Percentiles rank a stretch among this genome's conserved stretches.
Evolutionary conservation across 495 filamentous ascomycete species (phyloP).

Genomic region (Extremus antarcticus): DNA sequence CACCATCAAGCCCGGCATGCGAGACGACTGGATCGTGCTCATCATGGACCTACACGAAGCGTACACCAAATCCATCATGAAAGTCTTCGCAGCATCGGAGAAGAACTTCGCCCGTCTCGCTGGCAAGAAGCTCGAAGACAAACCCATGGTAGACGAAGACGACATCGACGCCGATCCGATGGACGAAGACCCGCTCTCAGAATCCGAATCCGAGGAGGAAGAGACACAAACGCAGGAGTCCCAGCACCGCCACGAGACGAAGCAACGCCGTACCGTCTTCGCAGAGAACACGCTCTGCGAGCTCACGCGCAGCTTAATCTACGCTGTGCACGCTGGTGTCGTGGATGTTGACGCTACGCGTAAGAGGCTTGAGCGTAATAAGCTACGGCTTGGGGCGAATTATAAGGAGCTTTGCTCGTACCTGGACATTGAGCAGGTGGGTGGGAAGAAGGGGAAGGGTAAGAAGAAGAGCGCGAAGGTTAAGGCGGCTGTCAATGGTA

Average conservation of each 20-base stretch:
- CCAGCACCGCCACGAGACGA: slow-evolving; percentile 11
- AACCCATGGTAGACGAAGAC: slow-evolving; percentile 36
- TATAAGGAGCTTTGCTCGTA: slow-evolving; percentile 18
- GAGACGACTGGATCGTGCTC: slow-evolving; percentile 48
- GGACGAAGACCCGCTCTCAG: slow-evolving; percentile 11
- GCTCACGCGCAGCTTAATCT: slow-evolving; percentile 68
- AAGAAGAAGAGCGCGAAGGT: slow-evolving; percentile 37
- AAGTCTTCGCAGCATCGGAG: slow-evolving; percentile 65
- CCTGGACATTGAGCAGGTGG: slow-evolving; percentile 46
- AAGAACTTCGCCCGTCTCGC: slow-evolving; percentile 60
- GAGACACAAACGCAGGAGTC: slow-evolving; percentile 22
- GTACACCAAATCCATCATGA: slow-evolving; percentile 46
- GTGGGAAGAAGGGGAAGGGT: slow-evolving; percentile 33
- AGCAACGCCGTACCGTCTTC: slow-evolving; percentile 43
- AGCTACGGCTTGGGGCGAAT: slow-evolving; percentile 15
- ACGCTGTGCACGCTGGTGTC: slow-evolving; percentile 61
- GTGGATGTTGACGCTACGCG: slow-evolving; percentile 54
- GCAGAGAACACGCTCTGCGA: slow-evolving; percentile 78
- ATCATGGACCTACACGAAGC: slow-evolving; percentile 46
- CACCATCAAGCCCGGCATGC: slow-evolving; percentile 35
- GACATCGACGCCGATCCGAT: slow-evolving; percentile 7
- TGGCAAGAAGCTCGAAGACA: slow-evolving; percentile 51
- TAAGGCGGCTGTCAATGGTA: slow-evolving; percentile 30
- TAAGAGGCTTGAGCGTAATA: slow-evolving; percentile 41
- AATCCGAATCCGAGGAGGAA: slow-evolving; percentile 28